Percentiles rank a stretch among this genome's conserved stretches.
Evolutionary conservation across 108 stramenopile genomes (phyloP).

Genomic region (Stephanodiscus minutulus): DNA sequence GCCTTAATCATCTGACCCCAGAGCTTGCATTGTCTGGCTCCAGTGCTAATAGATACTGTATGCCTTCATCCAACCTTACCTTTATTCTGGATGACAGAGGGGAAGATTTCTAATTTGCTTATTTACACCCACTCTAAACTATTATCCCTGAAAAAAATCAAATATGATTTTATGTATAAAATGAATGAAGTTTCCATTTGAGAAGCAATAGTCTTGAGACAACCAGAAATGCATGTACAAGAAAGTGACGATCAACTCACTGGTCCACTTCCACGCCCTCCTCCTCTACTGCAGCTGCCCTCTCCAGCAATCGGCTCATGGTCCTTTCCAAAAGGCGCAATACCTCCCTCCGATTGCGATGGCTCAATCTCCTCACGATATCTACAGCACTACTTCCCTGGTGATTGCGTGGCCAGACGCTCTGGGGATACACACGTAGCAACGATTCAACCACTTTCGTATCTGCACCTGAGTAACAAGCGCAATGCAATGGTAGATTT

Average conservation of each 20-base stretch:
- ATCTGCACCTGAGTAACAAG: slow-evolving; percentile 78
- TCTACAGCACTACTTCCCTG: slow-evolving; percentile 78
- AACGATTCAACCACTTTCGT: slow-evolving; percentile 55
- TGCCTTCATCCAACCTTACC: no score
- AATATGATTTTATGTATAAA: neutral
- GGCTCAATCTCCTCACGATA: slow-evolving; percentile 70
- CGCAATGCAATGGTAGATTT: slow-evolving; percentile 83
- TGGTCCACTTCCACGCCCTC: slow-evolving; percentile 43
- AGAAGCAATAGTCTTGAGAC: neutral
- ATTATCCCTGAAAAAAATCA: slow-evolving; percentile 13
- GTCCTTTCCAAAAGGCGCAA: slow-evolving; percentile 47
- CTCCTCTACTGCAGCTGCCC: slow-evolving; percentile 15
- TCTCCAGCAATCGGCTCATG: slow-evolving; percentile 36
- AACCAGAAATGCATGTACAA: neutral
- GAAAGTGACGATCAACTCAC: slow-evolving; percentile 19
- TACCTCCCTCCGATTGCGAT: slow-evolving; percentile 67
- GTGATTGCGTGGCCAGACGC: slow-evolving; percentile 69
- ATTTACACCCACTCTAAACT: slow-evolving; percentile 37
- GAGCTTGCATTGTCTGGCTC: no score
- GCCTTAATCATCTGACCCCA: neutral
- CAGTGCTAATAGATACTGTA: no score
- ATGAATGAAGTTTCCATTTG: neutral
- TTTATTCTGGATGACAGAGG: neutral
- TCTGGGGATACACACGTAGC: slow-evolving; percentile 66
- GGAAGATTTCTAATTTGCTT: neutral